Evolutionary conservation across 129 eudicot species (phyloP).

Genomic region (Dittrichia graveolens): DNA sequence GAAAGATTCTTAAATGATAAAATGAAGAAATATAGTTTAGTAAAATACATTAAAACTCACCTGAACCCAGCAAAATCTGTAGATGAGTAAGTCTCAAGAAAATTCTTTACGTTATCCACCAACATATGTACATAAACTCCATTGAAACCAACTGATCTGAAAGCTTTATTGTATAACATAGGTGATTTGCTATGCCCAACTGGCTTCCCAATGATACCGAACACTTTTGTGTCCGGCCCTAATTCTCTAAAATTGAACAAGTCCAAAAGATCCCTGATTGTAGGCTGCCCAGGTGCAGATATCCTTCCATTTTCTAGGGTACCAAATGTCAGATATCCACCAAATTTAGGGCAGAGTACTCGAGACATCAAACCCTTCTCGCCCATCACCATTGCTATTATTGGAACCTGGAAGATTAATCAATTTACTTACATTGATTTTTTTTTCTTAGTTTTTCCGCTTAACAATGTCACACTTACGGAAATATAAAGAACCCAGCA

Average conservation of each 20-base stretch:
- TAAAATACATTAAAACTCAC: constrained; percentile 38
- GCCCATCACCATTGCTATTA: constrained; percentile 97
- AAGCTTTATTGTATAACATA: constrained; percentile 68
- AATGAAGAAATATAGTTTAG: neutral
- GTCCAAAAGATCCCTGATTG: constrained; percentile 70
- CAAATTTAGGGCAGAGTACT: constrained; percentile 86
- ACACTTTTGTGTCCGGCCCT: constrained; percentile 81
- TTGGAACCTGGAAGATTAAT: constrained; percentile 68
- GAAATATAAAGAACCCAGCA: constrained; percentile 7
- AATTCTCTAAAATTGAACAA: constrained; percentile 81
- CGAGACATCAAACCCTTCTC: constrained; percentile 90
- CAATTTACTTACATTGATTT: neutral
- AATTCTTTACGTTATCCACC: constrained; percentile 73
- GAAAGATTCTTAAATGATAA: constrained; percentile 18
- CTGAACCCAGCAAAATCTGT: constrained; percentile 90
- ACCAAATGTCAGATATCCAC: constrained; percentile 95
- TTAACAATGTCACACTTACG: neutral
- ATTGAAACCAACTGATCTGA: constrained; percentile 75
- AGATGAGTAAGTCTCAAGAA: constrained; percentile 78
- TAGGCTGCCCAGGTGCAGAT: constrained; percentile 98
- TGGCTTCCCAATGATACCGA: constrained; percentile 91
- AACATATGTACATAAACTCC: constrained; percentile 82
- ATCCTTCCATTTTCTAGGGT: constrained; percentile 71
- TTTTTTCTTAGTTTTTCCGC: neutral
- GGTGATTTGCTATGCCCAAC: constrained; percentile 97